Evolutionary conservation across 2,329 filamentous ascomycete species (phyloP).

Genomic region (Exserohilum rostratum): DNA sequence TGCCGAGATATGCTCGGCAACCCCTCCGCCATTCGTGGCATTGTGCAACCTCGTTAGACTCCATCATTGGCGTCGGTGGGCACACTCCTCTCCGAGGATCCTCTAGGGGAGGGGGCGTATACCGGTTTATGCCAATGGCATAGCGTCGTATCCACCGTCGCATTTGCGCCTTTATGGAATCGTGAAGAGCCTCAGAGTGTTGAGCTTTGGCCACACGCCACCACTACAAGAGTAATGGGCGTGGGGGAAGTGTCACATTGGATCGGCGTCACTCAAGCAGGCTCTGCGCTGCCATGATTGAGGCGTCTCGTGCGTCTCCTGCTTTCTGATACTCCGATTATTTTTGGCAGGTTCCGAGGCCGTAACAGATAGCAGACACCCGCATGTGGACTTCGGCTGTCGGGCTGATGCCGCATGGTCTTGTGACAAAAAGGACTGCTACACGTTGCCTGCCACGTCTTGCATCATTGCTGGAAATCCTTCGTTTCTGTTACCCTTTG

Average conservation of each 20-base stretch:
- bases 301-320: too few species aligned
- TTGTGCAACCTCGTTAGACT: neutral
- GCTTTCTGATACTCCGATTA: neutral
- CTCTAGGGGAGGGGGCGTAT: too few species aligned
- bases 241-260: constrained; percentile 28
- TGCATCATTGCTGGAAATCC: constrained; percentile 26
- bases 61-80: neutral
- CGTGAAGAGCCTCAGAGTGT: constrained; percentile 22
- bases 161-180: constrained; percentile 3
- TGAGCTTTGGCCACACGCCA: constrained; percentile 28
- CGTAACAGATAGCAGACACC: neutral
- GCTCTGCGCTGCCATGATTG: too few species aligned
- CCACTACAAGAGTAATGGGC: constrained; percentile 22
- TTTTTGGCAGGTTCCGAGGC: constrained; percentile 7
- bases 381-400: constrained; percentile 20
- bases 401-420: constrained; percentile 34
- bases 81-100: constrained; percentile 1
- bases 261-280: constrained; percentile 16
- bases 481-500: constrained; percentile 29
- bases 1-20: constrained; percentile 31
- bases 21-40: constrained; percentile 1
- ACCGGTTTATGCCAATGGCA: neutral
- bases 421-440: constrained; percentile 31
- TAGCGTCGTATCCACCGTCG: constrained; percentile 1
- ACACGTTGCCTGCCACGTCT: constrained; percentile 42